Evolutionary conservation across 805 yeast genomes (phyloP).

Genomic region (Pichia exigua): DNA sequence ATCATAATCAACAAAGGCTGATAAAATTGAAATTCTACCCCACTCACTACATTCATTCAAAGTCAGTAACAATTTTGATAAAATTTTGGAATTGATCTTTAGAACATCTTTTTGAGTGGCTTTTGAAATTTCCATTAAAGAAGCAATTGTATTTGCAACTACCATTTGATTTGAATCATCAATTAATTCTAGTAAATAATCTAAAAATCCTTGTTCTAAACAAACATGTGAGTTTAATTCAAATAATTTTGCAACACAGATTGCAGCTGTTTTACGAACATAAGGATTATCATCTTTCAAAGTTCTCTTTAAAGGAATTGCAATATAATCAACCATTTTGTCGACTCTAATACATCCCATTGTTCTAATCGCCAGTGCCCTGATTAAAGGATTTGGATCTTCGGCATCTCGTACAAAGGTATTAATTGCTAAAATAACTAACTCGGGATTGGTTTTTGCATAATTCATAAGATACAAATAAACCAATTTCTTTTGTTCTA

Average conservation of each 20-base stretch:
- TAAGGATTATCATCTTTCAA: constrained; percentile 91
- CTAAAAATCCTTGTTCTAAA: constrained; percentile 79
- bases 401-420: constrained; percentile 93
- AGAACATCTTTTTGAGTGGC: constrained; percentile 24
- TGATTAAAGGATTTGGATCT: constrained; percentile 91
- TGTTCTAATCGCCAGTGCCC: constrained; percentile 94
- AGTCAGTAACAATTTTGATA: constrained; percentile 66
- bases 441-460: constrained; percentile 93
- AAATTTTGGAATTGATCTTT: constrained; percentile 32
- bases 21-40: constrained; percentile 90
- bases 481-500: constrained; percentile 94
- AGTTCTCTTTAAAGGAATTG: constrained; percentile 79
- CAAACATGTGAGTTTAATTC: constrained; percentile 78
- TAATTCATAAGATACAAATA: constrained; percentile 94
- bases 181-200: constrained; percentile 54
- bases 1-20: constrained; percentile 67
- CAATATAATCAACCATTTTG: constrained; percentile 91
- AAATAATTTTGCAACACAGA: constrained; percentile 91
- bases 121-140: constrained; percentile 66
- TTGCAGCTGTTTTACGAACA: constrained; percentile 95
- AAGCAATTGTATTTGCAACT: constrained; percentile 85
- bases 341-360: constrained; percentile 98
- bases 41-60: constrained; percentile 97
- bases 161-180: constrained; percentile 95
- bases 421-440: constrained; percentile 91